Evolutionary conservation across 2,329 filamentous ascomycete genomes (phyloP), one percentile per base, ranked within the genome.

Genomic region (Cordyceps cateniannulata): DNA sequence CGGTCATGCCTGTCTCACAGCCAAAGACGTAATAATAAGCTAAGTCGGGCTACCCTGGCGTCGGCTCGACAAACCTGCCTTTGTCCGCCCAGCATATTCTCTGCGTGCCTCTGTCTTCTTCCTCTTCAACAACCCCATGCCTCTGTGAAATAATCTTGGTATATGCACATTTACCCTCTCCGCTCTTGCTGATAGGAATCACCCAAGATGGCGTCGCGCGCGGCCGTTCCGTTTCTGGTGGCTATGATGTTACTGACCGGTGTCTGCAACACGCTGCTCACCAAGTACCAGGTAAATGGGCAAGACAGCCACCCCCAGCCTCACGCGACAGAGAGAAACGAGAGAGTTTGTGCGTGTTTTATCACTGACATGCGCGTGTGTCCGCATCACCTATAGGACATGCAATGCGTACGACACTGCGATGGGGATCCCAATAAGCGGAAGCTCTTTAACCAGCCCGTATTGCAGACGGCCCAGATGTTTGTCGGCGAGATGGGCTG

Each of bases 401-500:
- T 96, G 80, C 91, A 97, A 87, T 99, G 95, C 77, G 90, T 98
- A 45, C 84, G 89, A 66, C 86, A 98, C 78, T 99, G 95, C 79
- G 85, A 91, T 68, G 55, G 9, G 22, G 81, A 85, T 63, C 79
- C 83, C 24, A 78, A 91, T 68, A 83, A 88, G 66, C 88, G 85
- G 58, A 78, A 83, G 64, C 83, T 84, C 67, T 98, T 99, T 76
- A 91, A 97, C 73, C 93, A 98, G 72, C 95, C 95, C 20, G 93
- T 99, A 57, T 86, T 98, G 59, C 95, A 99, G 73, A 98, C 95
- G 65, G 86, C 91, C 1, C 95, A 98, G 74, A 99, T 99, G 95
- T 99, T 99, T 73, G 83, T 97, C 64, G 95, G 95, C 60, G 95
- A 99, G 74, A 89, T 91, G 82, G 93, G 92, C 64, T 96, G 92